Evolutionary conservation across 495 filamentous ascomycete species (phyloP).

Genomic region (Penicillium longicatenatum): DNA sequence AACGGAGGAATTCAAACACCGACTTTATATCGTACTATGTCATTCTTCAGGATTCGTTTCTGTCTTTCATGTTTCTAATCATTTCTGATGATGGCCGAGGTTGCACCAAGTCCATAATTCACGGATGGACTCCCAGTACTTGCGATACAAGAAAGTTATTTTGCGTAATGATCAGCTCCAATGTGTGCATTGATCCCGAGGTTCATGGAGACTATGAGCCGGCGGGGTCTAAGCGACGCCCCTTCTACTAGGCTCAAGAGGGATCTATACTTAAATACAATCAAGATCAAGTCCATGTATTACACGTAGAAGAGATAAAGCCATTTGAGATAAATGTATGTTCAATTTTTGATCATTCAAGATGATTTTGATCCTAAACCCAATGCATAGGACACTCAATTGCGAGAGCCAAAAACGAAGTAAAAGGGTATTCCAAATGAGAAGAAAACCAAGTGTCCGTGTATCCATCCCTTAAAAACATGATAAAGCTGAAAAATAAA

Average conservation of each 20-base stretch:
- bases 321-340: not conserved
- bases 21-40: not conserved
- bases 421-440: conserved; percentile 28
- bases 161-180: too few relatives aligned
- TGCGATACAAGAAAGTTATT: too few relatives aligned
- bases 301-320: too few relatives aligned
- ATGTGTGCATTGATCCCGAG: too few relatives aligned
- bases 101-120: too few relatives aligned
- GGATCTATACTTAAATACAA: too few relatives aligned
- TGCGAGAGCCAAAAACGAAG: conserved; percentile 7
- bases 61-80: not conserved
- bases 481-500: conserved; percentile 19
- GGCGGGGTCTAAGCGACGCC: too few relatives aligned
- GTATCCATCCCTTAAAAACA: conserved; percentile 22
- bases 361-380: conserved; percentile 9
- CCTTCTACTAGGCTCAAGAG: too few relatives aligned
- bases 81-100: too few relatives aligned
- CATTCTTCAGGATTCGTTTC: not conserved
- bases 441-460: conserved; percentile 18
- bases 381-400: conserved; percentile 8
- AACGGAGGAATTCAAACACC: not conserved
- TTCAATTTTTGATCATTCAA: conserved; percentile 8
- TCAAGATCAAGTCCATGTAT: too few relatives aligned
- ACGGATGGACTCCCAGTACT: too few relatives aligned
- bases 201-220: too few relatives aligned